Percentiles rank a stretch among this genome's conserved stretches.
Evolutionary conservation across 2,329 filamentous ascomycete species (phyloP).

Genomic region (Grosmannia huntii): DNA sequence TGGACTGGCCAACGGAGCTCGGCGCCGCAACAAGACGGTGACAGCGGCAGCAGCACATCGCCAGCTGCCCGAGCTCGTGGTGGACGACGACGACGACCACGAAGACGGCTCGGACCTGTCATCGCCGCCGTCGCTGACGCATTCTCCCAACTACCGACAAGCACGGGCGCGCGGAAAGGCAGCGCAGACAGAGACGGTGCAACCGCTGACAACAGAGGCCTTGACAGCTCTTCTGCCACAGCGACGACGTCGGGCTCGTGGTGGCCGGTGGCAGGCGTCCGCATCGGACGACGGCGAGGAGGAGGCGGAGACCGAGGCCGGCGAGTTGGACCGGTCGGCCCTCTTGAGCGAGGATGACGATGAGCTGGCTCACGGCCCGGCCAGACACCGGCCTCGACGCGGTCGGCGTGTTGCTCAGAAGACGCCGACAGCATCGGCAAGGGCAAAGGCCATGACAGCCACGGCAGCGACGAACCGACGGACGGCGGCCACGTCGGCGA

Average conservation of each 20-base stretch:
- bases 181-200: slow-evolving; percentile 23
- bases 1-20: slow-evolving; percentile 29
- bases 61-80: slow-evolving; percentile 24
- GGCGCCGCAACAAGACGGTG: slow-evolving; percentile 18
- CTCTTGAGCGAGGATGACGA: slow-evolving; percentile 38
- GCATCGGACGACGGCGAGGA: slow-evolving; percentile 9
- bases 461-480: slow-evolving; percentile 8
- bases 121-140: slow-evolving; percentile 52
- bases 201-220: slow-evolving; percentile 36
- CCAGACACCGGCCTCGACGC: slow-evolving; percentile 20
- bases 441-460: not conserved
- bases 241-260: slow-evolving; percentile 26
- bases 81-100: slow-evolving; percentile 11
- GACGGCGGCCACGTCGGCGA: slow-evolving; percentile 5
- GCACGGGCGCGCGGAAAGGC: not conserved
- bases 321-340: slow-evolving; percentile 28
- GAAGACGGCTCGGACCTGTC: slow-evolving; percentile 42
- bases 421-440: not conserved
- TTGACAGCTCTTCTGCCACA: slow-evolving; percentile 41
- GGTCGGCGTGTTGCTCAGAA: not conserved
- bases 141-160: slow-evolving; percentile 44
- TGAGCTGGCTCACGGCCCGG: slow-evolving; percentile 35
- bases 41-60: slow-evolving; percentile 14
- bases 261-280: slow-evolving; percentile 9
- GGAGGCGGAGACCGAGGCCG: slow-evolving; percentile 22